phyloP scores from a whole-genome alignment of 176 grass and related monocot genomes.

The Carex myosuroides region DNA sequence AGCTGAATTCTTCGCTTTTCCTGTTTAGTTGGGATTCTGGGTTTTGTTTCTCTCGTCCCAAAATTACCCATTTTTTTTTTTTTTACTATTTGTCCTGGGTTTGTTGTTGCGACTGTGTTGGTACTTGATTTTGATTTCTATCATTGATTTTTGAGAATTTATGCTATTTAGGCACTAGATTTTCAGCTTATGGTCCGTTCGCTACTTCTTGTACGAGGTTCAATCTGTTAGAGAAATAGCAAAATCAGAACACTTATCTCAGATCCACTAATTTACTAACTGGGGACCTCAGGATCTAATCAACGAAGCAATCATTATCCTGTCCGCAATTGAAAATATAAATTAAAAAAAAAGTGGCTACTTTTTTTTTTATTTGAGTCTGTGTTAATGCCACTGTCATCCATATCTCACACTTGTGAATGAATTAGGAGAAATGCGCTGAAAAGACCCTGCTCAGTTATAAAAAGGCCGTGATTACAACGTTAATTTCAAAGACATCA shows the following conservation, averaged over 20 bases:
- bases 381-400: not conserved
- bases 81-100: not conserved
- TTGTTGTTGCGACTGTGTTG: not conserved
- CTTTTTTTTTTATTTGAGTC: not conserved
- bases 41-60: not conserved
- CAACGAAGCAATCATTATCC: not conserved
- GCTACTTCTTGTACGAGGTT: not conserved
- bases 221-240: not conserved
- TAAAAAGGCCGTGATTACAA: not conserved
- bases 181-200: not conserved
- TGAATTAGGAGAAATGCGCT: not conserved
- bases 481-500: not conserved
- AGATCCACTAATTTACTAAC: not conserved
- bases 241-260: not conserved
- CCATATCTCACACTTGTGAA: not conserved
- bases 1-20: not conserved
- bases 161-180: not conserved
- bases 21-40: not conserved
- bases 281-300: conserved; percentile 6
- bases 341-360: not conserved
- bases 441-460: not conserved
- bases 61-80: not conserved
- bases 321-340: not conserved
- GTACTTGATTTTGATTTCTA: conserved; percentile 2
- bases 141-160: not conserved